Percentiles rank a stretch among this genome's conserved stretches.
These are phyloP conservation scores for Uronychia setigera DNA, from an alignment of 73 alveolate species.

Conservation along the genomic window DNA sequence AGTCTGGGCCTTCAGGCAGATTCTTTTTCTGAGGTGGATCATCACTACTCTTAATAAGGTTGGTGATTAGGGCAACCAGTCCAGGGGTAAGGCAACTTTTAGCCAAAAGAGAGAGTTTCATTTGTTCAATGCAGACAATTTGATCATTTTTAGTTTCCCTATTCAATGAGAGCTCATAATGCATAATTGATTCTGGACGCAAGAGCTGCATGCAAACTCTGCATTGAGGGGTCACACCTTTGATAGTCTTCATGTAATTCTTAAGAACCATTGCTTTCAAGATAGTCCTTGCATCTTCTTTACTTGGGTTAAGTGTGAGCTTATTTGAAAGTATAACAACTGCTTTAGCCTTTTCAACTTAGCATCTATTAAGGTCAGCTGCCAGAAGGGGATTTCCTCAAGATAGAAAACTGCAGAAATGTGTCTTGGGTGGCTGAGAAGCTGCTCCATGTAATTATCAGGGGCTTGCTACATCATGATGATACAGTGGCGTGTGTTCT, in stretches of 20 bases:
- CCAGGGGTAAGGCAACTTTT: constrained; percentile 96
- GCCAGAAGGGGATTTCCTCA: constrained; percentile 86
- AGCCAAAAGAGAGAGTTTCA: constrained; percentile 89
- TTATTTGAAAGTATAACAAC: constrained; percentile 89
- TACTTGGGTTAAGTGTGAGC: constrained; percentile 85
- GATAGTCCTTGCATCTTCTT: constrained; percentile 94
- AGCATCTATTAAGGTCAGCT: constrained; percentile 86
- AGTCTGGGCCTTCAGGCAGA: constrained; percentile 51
- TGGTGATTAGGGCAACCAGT: constrained; percentile 86
- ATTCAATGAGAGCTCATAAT: constrained; percentile 86
- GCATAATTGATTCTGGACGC: constrained; percentile 94
- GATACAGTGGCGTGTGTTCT: constrained; percentile 74
- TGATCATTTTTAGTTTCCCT: constrained; percentile 80
- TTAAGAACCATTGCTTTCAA: constrained; percentile 93
- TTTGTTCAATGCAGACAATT: constrained; percentile 92
- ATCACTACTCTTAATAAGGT: constrained; percentile 83
- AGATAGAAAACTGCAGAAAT: constrained; percentile 77
- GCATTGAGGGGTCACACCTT: constrained; percentile 44
- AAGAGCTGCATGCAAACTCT: constrained; percentile 87
- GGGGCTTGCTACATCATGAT: constrained; percentile 83
- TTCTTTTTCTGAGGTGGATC: constrained; percentile 68
- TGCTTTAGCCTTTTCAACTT: constrained; percentile 88
- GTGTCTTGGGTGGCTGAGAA: constrained; percentile 59
- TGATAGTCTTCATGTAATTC: constrained; percentile 63
- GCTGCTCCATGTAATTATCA: constrained; percentile 83